Evolutionary conservation across 441 rosid species (phyloP), one percentile per base, ranked within the genome.

Genomic region (Pelargonium citronellum): DNA sequence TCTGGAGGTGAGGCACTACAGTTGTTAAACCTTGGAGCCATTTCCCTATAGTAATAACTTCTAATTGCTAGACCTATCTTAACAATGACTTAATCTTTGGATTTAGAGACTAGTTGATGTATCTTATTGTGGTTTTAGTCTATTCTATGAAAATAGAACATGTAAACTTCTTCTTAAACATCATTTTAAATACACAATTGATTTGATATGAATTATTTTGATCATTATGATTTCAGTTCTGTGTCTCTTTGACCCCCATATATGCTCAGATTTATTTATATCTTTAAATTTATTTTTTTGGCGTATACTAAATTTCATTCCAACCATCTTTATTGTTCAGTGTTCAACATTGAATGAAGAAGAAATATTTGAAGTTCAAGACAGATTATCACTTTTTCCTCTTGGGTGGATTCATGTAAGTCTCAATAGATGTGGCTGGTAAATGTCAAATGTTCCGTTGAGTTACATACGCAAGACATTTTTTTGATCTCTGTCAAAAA

Each of bases 381-480:
- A 90, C 77, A 87, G 69, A 73, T 70, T 89, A 71, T 86, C 96
- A 30, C 92, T 92, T 74, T 89, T 95, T 61, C 90, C 97, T 47
- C 90, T 95, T 76, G 96, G 97, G 34, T 95, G 97, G 99, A 95
- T 95, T 75, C 97, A 90, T 80, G 97, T 90, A 85, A 87, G 92
- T 78, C 65, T 55, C 65, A 22, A 65, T 63, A 16, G 66, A 20
- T 65, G 46, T 66, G 41, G 65, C 79, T 41, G 27, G 22, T 47
- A n/a, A 55, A 67, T 34, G 22, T 46, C 24, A 19, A 61, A 72
- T 46, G 67, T 65, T 39, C 61, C 39, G 66, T 5, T 67, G 62
- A 27, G 10, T 37, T 24, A 12, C 15, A 47, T 37, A 37, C 13
- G 4, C 15, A 4, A 47, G 55, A 11, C 12, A 12, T 47, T 11